These are phyloP conservation scores for Atkinsonella texensis DNA, from an alignment of 2,329 filamentous ascomycete genomes.

Conservation along the genomic window DNA sequence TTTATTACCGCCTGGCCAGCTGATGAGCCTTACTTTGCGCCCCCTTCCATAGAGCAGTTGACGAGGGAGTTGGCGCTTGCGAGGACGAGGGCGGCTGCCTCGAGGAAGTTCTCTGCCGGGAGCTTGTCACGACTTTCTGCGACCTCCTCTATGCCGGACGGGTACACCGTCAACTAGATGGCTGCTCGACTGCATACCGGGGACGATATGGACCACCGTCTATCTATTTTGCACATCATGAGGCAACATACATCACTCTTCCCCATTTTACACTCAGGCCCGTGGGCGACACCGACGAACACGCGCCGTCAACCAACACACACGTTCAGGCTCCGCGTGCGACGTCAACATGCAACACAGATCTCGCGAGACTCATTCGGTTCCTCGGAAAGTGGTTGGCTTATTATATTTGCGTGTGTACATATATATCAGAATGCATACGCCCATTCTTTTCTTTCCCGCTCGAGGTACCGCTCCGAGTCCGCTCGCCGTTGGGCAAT, in stretches of 20 bases:
- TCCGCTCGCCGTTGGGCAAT: background rate
- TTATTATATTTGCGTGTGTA: background rate
- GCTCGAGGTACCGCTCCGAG: background rate
- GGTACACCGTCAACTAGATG: background rate
- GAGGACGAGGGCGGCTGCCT: background rate
- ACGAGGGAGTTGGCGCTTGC: background rate
- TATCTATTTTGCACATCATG: background rate
- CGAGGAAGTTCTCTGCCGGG: background rate
- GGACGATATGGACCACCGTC: background rate
- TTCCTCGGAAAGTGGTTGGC: background rate
- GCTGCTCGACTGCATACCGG: background rate
- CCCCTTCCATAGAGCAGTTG: conserved; percentile 4
- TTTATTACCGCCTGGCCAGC: conserved; percentile 17
- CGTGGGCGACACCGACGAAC: no score
- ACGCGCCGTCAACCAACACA: no score
- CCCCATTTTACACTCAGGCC: background rate
- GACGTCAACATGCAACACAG: background rate
- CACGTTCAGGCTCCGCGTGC: no score
- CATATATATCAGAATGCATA: background rate
- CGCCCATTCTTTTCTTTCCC: background rate
- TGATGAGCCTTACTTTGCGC: conserved; percentile 13
- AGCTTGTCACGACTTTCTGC: background rate
- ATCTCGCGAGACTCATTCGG: no score
- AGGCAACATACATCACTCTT: background rate
- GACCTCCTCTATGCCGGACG: background rate